Evolutionary conservation across 306 rosid genomes (phyloP).

Genomic region (Ochetophila trinervis): DNA sequence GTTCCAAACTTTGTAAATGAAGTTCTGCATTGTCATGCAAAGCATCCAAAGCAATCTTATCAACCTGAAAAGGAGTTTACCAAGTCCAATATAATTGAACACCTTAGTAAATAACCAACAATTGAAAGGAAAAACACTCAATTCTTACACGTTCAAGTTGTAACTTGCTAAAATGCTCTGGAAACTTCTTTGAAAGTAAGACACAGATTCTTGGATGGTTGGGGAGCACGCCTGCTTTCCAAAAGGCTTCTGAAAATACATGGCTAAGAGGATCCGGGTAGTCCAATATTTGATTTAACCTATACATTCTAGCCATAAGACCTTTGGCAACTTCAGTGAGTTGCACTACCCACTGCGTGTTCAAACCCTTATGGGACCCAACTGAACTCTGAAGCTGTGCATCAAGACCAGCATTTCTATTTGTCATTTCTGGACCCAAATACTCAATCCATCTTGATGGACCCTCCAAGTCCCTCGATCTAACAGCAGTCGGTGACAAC

Average conservation of each 20-base stretch:
- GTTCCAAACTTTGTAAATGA: constrained; percentile 89
- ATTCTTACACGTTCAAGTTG: constrained; percentile 96
- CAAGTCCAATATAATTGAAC: constrained; percentile 15
- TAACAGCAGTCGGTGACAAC: constrained; percentile 63
- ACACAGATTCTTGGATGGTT: constrained; percentile 76
- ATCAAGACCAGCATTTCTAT: constrained; percentile 57
- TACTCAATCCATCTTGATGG: constrained; percentile 94
- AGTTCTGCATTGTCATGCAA: constrained; percentile 87
- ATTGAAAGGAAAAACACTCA: constrained; percentile 19
- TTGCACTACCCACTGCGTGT: constrained; percentile 88
- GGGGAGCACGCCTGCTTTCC: constrained; percentile 93
- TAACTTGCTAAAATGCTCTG: constrained; percentile 88
- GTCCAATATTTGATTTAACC: constrained; percentile 92
- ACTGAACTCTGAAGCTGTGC: constrained; percentile 58
- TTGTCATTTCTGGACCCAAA: constrained; percentile 67
- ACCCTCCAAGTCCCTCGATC: constrained; percentile 82
- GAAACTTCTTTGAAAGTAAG: constrained; percentile 92
- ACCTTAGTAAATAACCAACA: constrained; percentile 27
- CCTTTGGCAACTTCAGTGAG: constrained; percentile 93
- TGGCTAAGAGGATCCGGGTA: constrained; percentile 86
- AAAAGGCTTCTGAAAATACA: constrained; percentile 77
- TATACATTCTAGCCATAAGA: constrained; percentile 96
- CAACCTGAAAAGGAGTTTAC: constrained; percentile 60
- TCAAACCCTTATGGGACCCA: constrained; percentile 69
- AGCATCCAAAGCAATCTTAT: constrained; percentile 82